Conservation (phyloP, 257 asterid genomes). For the Capsicum rhomboideum region DNA sequence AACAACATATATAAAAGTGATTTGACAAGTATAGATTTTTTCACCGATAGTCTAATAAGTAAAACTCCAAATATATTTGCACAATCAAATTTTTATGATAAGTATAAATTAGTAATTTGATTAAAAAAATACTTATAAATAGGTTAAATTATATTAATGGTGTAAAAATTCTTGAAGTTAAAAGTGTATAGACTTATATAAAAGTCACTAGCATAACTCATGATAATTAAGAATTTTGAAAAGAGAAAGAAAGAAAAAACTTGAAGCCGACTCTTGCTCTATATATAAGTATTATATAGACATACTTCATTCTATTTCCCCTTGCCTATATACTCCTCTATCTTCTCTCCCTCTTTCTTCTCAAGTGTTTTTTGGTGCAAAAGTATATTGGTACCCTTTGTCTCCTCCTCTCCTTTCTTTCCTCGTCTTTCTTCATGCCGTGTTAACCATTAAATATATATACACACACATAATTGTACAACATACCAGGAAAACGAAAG, state of each 20-base stretch:
- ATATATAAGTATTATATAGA: no score
- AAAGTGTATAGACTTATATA: no score
- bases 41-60: no score
- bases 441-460: neutral
- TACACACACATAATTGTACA: neutral
- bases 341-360: neutral
- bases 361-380: constrained; percentile 13
- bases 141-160: no score
- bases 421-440: constrained; percentile 15
- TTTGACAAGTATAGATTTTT: no score
- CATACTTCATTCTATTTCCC: constrained; percentile 15
- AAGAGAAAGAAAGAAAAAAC: neutral
- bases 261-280: constrained; percentile 22
- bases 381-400: neutral
- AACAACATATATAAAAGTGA: no score
- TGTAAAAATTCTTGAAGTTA: no score
- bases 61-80: neutral
- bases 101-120: no score
- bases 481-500: neutral
- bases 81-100: no score
- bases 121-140: neutral
- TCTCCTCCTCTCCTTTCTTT: neutral
- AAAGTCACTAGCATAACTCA: no score
- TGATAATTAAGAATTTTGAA: neutral
- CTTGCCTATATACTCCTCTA: neutral